Base-by-base conservation (phyloP, 2,329 filamentous ascomycete genomes). In the Diplodia sapinea region DNA sequence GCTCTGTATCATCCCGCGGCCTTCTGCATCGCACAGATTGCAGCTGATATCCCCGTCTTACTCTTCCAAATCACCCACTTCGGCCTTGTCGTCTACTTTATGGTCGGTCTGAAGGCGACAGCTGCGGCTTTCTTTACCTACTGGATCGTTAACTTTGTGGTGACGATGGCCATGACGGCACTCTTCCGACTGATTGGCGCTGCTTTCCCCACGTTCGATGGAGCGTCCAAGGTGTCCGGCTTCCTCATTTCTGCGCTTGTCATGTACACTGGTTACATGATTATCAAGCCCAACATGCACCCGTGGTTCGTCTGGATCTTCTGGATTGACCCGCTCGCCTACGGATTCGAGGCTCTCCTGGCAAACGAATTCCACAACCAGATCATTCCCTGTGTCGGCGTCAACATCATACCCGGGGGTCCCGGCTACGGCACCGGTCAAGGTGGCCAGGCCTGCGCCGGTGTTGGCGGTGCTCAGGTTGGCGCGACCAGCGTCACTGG, bases 1-100 rank as follows among this genome's bases (percentile, higher is more conserved):
- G 92, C 92, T n/a, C 85, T 96, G 31, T 96, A 95, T 74, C 93
- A 96, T 73, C 92, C 94, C 0, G 92, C 90, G 7, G 90, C 92
- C 90, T 74, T 81, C 86, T 15, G 84, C 93, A 72, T 80, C 85
- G 40, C 94, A 92, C 83, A 94, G 93, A 77, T 71, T 90, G 38
- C 80, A n/a, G 81, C 82, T 8, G 84, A 86, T 69, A 78, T 85
- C 0, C 84, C 87, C 0, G 80, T 89, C 4, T 72, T 88, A 0
- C 66, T 88, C 0, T 82, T 88, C 69, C 88, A 91, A 71, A 80
- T 89, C 17, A 82, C 83, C 0, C 77, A 80, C 0, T 91, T 91
- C 70, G 80, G 83, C 2, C 6, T 91, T 0, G 84, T 87, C 0
- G 78, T 96, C 3, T 96, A 97, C 80, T 96, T 96, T 79, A 89